phyloP scores from a whole-genome alignment of 108 stramenopile genomes.

The Phaeodactylum tricornutum region DNA sequence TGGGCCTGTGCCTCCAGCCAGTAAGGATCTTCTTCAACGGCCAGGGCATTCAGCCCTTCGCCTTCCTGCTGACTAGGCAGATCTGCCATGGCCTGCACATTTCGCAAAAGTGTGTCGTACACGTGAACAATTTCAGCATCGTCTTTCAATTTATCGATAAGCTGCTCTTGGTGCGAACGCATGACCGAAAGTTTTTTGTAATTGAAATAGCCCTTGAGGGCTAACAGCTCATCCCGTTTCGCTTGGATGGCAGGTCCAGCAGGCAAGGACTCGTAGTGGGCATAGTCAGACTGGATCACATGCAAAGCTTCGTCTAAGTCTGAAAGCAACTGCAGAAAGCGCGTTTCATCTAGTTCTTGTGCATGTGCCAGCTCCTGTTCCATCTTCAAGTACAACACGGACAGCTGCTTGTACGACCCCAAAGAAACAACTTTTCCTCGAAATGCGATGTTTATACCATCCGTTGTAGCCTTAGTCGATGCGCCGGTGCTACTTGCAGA shows the following conservation, averaged over 20 bases:
- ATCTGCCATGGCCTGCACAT: conserved; percentile 46
- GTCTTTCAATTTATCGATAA: conserved; percentile 29
- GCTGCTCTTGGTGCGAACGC: conserved; percentile 38
- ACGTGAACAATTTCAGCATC: conserved; percentile 51
- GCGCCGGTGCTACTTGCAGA: not conserved
- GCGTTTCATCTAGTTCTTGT: conserved; percentile 22
- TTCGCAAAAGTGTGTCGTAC: conserved; percentile 70
- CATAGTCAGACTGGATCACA: conserved; percentile 29
- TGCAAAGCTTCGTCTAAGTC: conserved; percentile 65
- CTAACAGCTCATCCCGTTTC: conserved; percentile 44
- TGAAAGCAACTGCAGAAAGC: conserved; percentile 50
- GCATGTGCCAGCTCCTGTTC: conserved; percentile 5
- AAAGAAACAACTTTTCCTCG: conserved; percentile 45
- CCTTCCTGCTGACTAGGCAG: conserved; percentile 25
- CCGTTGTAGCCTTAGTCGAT: not conserved
- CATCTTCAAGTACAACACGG: conserved; percentile 29
- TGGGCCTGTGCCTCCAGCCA: conserved; percentile 67
- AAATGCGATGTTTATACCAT: conserved; percentile 30
- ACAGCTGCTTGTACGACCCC: conserved; percentile 32
- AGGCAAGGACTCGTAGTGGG: conserved; percentile 24
- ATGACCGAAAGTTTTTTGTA: conserved; percentile 48
- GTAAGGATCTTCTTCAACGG: conserved; percentile 56
- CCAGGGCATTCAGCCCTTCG: conserved; percentile 4
- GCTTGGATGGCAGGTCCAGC: conserved; percentile 60
- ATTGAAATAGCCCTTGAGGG: conserved; percentile 50